phyloP scores from a whole-genome alignment of 2,329 filamentous ascomycete species.

The Podosphaera fusca region DNA sequence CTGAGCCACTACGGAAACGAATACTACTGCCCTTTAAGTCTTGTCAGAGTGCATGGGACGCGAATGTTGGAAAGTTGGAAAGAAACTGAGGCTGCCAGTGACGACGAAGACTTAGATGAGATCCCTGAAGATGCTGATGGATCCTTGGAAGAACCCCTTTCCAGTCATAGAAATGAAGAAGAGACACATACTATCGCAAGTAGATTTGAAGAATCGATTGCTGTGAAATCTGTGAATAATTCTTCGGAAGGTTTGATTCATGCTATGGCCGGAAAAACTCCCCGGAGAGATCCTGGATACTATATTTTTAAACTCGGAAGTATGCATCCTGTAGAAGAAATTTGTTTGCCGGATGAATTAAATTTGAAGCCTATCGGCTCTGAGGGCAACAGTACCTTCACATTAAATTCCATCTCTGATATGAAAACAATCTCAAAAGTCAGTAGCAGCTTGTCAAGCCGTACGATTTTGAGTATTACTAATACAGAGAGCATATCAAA shows the following conservation, averaged over 20 bases:
- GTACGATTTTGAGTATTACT: background rate
- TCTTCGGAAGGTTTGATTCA: background rate
- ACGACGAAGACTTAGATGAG: slow-evolving; percentile 24
- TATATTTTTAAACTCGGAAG: slow-evolving; percentile 2
- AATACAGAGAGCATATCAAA: background rate
- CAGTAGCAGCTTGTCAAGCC: background rate
- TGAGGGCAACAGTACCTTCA: background rate
- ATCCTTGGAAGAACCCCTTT: slow-evolving; percentile 17
- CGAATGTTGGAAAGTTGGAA: slow-evolving; percentile 87
- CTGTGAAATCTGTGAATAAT: background rate
- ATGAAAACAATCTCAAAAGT: background rate
- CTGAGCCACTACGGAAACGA: slow-evolving; percentile 87
- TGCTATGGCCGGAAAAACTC: background rate
- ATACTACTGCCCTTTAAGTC: slow-evolving; percentile 81
- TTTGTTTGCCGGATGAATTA: slow-evolving; percentile 7
- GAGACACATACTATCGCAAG: slow-evolving; percentile 6
- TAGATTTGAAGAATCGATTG: slow-evolving; percentile 5
- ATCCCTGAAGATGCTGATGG: slow-evolving; percentile 6
- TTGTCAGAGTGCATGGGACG: slow-evolving; percentile 77
- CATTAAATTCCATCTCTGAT: background rate
- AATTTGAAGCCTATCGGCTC: background rate
- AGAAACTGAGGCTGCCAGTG: slow-evolving; percentile 51
- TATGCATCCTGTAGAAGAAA: background rate
- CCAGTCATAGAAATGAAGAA: slow-evolving; percentile 13
- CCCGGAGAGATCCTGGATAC: slow-evolving; percentile 4